Conservation (phyloP, 495 filamentous ascomycete genomes). For the Talaromyces stipitatus region DNA sequence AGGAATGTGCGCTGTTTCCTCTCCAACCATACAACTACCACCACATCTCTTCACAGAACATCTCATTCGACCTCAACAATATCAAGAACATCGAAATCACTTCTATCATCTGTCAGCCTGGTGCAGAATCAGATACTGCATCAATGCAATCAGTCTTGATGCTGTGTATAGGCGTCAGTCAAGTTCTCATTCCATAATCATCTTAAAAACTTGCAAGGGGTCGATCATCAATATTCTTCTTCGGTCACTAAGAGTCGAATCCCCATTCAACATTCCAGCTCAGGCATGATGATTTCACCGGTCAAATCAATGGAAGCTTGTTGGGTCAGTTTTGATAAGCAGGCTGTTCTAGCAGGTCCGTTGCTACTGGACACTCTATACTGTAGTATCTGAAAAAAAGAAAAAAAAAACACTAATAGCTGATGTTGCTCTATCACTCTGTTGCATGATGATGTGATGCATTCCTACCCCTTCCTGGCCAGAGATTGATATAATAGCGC, state of each 20-base stretch:
- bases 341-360: background rate
- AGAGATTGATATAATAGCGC: background rate
- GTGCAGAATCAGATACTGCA: too few relatives aligned
- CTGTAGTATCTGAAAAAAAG: too few relatives aligned
- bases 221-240: background rate
- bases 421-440: too few relatives aligned
- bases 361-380: background rate
- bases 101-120: too few relatives aligned
- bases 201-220: background rate
- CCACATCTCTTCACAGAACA: background rate
- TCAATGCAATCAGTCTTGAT: background rate
- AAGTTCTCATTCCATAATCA: background rate
- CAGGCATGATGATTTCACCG: background rate
- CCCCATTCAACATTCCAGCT: background rate
- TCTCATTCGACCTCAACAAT: too few relatives aligned
- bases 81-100: too few relatives aligned
- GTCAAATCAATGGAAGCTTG: too few relatives aligned
- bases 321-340: background rate
- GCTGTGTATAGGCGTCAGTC: background rate
- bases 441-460: background rate
- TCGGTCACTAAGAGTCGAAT: background rate
- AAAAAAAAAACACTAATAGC: background rate
- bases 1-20: conserved; percentile 5
- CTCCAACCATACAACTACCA: background rate
- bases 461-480: conserved; percentile 1